phyloP scores from a whole-genome alignment of 2,329 filamentous ascomycete species.

The Epichloe bromicola region DNA sequence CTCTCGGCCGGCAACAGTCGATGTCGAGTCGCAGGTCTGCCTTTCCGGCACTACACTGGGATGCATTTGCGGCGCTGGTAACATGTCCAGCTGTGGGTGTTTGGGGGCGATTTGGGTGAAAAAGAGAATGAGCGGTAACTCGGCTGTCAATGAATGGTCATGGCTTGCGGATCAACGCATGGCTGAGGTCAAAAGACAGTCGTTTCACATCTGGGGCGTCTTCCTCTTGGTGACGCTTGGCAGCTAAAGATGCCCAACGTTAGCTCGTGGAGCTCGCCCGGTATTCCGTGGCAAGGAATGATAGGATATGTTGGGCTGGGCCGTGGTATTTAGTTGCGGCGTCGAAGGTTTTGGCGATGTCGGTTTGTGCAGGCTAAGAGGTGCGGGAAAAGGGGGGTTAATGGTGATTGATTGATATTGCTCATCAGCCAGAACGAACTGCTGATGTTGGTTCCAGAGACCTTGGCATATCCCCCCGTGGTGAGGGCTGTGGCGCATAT shows the following conservation, averaged over 20 bases:
- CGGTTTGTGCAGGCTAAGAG: not conserved
- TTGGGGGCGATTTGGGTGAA: not conserved
- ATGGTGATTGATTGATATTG: not conserved
- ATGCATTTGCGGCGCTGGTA: constrained; percentile 39
- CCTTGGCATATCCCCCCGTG: too few species aligned
- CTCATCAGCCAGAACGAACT: not conserved
- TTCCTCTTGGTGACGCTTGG: constrained; percentile 2
- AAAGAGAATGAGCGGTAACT: constrained; percentile 11
- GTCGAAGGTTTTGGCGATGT: not conserved
- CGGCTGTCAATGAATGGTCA: constrained; percentile 21
- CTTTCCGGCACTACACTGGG: constrained; percentile 34
- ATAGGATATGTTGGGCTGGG: not conserved
- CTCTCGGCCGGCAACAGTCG: not conserved
- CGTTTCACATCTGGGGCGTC: constrained; percentile 27
- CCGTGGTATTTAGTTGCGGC: not conserved
- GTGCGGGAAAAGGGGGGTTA: not conserved
- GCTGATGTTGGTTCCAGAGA: too few species aligned
- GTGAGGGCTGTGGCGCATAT: too few species aligned
- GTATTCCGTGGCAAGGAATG: not conserved
- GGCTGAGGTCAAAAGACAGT: constrained; percentile 20
- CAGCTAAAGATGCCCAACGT: not conserved
- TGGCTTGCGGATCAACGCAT: constrained; percentile 30
- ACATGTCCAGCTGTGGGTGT: constrained; percentile 23
- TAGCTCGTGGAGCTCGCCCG: not conserved
- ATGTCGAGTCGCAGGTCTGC: constrained; percentile 23